Percentiles rank a stretch among this genome's conserved stretches.
Evolutionary conservation across 306 rosid species (phyloP).

Genomic region (Trifolium repens): DNA sequence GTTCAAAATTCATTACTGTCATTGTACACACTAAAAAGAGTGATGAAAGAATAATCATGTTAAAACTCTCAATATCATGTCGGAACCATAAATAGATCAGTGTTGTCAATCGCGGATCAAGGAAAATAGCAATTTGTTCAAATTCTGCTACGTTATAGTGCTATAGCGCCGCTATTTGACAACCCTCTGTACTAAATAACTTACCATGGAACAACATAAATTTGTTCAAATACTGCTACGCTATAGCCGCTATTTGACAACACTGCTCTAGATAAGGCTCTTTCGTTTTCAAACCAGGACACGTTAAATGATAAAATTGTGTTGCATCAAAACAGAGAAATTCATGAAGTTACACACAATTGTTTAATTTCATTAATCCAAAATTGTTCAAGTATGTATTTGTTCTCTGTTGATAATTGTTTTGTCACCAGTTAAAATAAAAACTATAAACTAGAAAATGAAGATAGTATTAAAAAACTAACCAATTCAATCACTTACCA

Average conservation of each 20-base stretch:
- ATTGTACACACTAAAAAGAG: neutral
- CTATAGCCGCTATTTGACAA: neutral
- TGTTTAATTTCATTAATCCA: slow-evolving; percentile 2
- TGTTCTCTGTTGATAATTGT: neutral
- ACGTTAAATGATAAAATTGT: slow-evolving; percentile 6
- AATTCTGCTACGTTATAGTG: neutral
- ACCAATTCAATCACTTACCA: slow-evolving; percentile 57
- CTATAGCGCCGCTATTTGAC: neutral
- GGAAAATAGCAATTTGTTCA: neutral
- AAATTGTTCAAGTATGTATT: slow-evolving; percentile 8
- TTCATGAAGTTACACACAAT: slow-evolving; percentile 9
- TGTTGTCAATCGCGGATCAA: neutral
- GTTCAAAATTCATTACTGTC: neutral
- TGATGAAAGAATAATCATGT: neutral
- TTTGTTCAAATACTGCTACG: neutral
- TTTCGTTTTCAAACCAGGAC: slow-evolving; percentile 23
- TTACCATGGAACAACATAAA: neutral
- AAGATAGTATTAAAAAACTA: neutral
- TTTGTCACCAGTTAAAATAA: neutral
- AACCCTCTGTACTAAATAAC: neutral
- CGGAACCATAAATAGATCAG: too few species aligned
- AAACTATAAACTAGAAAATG: neutral
- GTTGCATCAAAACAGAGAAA: slow-evolving; percentile 24
- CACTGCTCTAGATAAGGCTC: neutral
- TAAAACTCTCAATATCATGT: neutral